Evolutionary conservation across 2,329 filamentous ascomycete genomes (phyloP).

Genomic region (Sodiomyces alkalinus): DNA sequence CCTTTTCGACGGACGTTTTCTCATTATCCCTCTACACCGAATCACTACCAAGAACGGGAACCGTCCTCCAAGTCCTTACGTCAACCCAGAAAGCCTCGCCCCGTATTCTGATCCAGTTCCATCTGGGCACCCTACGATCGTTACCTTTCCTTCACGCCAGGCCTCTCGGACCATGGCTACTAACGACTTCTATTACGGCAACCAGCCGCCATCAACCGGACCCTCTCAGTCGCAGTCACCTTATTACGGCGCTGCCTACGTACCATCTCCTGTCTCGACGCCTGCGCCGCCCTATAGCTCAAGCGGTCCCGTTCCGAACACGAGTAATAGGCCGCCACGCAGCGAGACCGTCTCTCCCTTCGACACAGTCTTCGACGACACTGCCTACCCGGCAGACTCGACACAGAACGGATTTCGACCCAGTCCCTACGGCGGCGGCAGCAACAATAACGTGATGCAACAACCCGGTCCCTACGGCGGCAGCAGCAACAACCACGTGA

Average conservation of each 20-base stretch:
- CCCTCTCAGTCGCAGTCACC: constrained; percentile 22
- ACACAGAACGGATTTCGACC: constrained; percentile 10
- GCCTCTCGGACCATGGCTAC: constrained; percentile 49
- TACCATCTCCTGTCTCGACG: constrained; percentile 24
- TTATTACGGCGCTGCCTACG: constrained; percentile 23
- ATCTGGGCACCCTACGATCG: too few relatives aligned
- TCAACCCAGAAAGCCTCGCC: too few relatives aligned
- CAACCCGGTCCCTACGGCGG: constrained; percentile 13
- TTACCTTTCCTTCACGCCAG: too few relatives aligned
- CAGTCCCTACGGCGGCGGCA: constrained; percentile 12
- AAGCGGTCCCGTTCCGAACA: constrained; percentile 3
- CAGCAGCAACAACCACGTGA: constrained; percentile 9
- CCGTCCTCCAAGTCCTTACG: too few relatives aligned
- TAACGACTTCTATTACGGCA: constrained; percentile 48
- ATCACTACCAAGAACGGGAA: too few relatives aligned
- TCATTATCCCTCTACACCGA: too few relatives aligned
- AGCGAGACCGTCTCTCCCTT: constrained; percentile 38
- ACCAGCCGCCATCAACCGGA: constrained; percentile 21
- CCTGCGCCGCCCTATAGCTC: constrained; percentile 22
- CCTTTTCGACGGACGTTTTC: too few relatives aligned
- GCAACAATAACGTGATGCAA: constrained; percentile 7
- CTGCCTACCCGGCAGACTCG: constrained; percentile 44
- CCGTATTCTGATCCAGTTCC: too few relatives aligned
- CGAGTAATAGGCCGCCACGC: constrained; percentile 15
- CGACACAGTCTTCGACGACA: constrained; percentile 52